Conservation (phyloP, 257 asterid genomes). For the Verbascum thapsus region DNA sequence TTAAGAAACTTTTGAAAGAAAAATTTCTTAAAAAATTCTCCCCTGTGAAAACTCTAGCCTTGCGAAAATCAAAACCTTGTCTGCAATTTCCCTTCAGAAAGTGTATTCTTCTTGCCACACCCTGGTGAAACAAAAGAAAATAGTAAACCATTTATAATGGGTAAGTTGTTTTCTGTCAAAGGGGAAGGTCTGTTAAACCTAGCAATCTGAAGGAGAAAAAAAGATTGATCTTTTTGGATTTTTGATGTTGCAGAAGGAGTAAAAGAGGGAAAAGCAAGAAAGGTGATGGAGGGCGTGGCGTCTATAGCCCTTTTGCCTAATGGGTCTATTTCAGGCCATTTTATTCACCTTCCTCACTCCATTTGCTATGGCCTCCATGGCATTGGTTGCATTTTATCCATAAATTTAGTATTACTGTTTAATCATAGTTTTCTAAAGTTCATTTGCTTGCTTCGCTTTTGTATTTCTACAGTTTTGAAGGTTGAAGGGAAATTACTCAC, state of each 20-base stretch:
- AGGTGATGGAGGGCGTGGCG: conserved; percentile 83
- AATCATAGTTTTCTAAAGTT: too few relatives aligned
- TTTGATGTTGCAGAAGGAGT: conserved; percentile 31
- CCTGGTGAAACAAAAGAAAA: neutral
- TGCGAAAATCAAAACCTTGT: too few relatives aligned
- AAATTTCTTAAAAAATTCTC: too few relatives aligned
- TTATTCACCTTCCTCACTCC: conserved; percentile 80
- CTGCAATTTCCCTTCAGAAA: too few relatives aligned
- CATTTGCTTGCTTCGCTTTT: too few relatives aligned
- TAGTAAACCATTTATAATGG: conserved; percentile 20
- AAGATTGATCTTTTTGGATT: neutral
- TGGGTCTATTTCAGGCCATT: conserved; percentile 96
- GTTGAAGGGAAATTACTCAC: too few relatives aligned
- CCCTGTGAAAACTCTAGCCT: too few relatives aligned
- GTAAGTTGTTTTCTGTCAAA: conserved; percentile 18
- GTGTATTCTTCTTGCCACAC: too few relatives aligned
- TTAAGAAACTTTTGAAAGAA: too few relatives aligned
- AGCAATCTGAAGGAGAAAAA: conserved; percentile 26
- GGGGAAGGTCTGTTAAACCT: neutral
- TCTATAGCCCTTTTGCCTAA: conserved; percentile 82
- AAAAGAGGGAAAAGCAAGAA: conserved; percentile 32
- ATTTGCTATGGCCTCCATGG: conserved; percentile 89
- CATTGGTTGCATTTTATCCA: conserved; percentile 49
- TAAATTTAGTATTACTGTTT: neutral
- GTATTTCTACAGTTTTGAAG: too few relatives aligned